Evolutionary conservation across 2,329 filamentous ascomycete genomes (phyloP), one percentile per base, ranked within the genome.

Genomic region (Penicillium olsonii): DNA sequence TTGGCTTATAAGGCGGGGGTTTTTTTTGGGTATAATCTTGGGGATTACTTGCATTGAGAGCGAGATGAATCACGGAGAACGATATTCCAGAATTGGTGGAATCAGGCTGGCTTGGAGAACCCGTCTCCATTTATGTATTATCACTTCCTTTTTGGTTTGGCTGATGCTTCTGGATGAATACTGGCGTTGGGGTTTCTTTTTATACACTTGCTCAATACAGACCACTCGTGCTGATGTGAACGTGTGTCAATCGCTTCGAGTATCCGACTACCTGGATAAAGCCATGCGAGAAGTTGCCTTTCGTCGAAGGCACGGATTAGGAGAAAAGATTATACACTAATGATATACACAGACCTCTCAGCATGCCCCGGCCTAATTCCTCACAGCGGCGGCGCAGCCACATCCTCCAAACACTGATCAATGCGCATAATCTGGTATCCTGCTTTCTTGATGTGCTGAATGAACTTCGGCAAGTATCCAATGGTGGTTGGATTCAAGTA

Each of bases 401-500:
- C 81, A 65, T 86, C 84, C 68, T 79, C 76, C 76, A 87, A 74
- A 61, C 84, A 87, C 69, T 86, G 84, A 61, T 86, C 84, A 37
- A 86, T 79, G 34, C 84, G 75, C 84, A 87, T 86, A 34, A 86
- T 74, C 65, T 79, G 75, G 74, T 85, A 84, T 4, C 84, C 84
- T 2, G 79, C 82, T 14, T 69, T 74, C 74, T 85, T 87, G 20
- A 84, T 84, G 52, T 84, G 78, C 57, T 73, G 73, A 64, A 88
- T 87, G 60, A 87, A 85, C 68, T 87, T 76, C 42, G 76, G 72
- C 35, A 88, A 75, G 63, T 87, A 87, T 50, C 72, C 68, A 12
- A 88, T 84, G 1, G 85, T 88, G 38, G 75, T 79, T 37, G 81
- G 77, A 64, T 84, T 85, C 29, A 87, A 68, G 66, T 87, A 88